Percentiles rank a stretch among this genome's conserved stretches.
These are phyloP conservation scores for Backusella australiensis DNA, from an alignment of 192 early-diverging fungal species.

Conservation along the genomic window DNA sequence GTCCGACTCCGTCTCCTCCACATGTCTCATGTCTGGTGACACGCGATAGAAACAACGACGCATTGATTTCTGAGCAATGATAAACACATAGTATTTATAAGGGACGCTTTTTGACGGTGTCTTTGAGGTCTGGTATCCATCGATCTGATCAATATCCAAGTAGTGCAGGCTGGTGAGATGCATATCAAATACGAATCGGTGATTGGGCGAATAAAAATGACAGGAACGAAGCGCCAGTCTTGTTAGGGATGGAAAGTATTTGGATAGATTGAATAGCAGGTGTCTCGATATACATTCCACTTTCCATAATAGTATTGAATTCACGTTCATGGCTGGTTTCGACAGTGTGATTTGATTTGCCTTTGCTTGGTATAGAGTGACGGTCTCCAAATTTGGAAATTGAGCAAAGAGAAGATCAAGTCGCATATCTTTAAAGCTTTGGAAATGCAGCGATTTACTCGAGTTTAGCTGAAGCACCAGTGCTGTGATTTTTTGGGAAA, in stretches of 20 bases:
- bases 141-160: neutral
- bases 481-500: neutral
- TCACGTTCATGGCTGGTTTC: neutral
- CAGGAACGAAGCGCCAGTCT: neutral
- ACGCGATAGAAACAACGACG: neutral
- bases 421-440: neutral
- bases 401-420: neutral
- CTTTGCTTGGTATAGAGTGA: neutral
- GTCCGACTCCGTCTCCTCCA: neutral
- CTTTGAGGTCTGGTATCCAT: neutral
- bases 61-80: neutral
- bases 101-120: neutral
- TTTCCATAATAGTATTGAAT: neutral
- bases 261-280: neutral
- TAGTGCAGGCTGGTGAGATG: neutral
- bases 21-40: neutral
- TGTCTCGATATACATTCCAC: neutral
- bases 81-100: neutral
- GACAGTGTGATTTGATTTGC: neutral
- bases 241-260: neutral
- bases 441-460: neutral
- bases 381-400: neutral
- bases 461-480: neutral
- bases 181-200: neutral
- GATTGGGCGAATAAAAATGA: neutral